phyloP scores from a whole-genome alignment of 306 rosid genomes.

The Quercus glauca region DNA sequence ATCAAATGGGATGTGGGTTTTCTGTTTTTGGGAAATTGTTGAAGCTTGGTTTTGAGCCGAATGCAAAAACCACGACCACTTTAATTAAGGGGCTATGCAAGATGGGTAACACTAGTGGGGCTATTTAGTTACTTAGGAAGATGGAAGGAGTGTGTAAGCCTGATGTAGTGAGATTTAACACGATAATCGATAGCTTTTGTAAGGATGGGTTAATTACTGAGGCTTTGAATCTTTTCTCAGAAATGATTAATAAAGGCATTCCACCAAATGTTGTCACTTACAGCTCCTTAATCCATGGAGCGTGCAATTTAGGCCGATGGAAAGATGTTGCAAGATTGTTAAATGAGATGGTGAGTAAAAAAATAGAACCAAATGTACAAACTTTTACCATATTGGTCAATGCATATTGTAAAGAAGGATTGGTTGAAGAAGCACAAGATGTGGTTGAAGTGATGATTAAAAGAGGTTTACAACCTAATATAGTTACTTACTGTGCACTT shows the following conservation, averaged over 20 bases:
- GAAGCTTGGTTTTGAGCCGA: neutral
- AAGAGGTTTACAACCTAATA: conserved; percentile 8
- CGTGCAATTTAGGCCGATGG: conserved; percentile 21
- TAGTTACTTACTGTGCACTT: conserved; percentile 25
- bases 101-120: no score
- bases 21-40: neutral
- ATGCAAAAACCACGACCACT: neutral
- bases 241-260: conserved; percentile 18
- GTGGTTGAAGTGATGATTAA: conserved; percentile 22
- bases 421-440: conserved; percentile 18
- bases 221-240: conserved; percentile 21
- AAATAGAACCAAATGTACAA: conserved; percentile 22
- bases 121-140: no score
- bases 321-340: conserved; percentile 29
- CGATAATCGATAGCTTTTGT: conserved; percentile 33
- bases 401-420: conserved; percentile 32
- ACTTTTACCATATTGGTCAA: conserved; percentile 30
- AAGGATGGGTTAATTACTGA: conserved; percentile 26
- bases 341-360: conserved; percentile 28
- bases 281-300: conserved; percentile 33
- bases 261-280: conserved; percentile 28
- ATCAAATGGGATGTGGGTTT: neutral
- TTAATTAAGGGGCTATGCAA: neutral
- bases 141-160: neutral
- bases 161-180: conserved; percentile 23